phyloP scores from a whole-genome alignment of 306 rosid species.

The Crataegus laevigata region DNA sequence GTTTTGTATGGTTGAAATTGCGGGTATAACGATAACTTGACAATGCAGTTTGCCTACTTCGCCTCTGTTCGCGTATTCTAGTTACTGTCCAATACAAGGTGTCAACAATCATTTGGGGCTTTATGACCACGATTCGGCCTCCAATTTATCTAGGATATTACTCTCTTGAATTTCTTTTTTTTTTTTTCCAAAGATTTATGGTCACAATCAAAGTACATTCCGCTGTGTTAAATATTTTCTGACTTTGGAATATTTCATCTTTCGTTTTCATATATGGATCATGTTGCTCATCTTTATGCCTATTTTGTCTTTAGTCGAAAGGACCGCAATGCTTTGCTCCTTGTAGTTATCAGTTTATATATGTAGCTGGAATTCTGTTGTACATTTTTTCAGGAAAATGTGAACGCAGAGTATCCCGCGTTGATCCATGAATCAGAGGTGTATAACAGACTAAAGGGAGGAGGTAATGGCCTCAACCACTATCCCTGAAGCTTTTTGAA shows the following conservation, averaged over 20 bases:
- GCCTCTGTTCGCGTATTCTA: too few relatives aligned
- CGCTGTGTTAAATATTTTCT: too few relatives aligned
- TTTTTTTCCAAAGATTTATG: too few relatives aligned
- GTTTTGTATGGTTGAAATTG: background rate
- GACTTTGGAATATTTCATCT: too few relatives aligned
- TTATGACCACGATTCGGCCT: background rate
- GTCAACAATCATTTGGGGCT: too few relatives aligned
- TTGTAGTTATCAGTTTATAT: background rate
- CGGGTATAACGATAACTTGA: too few relatives aligned
- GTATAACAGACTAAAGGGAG: slow-evolving; percentile 90
- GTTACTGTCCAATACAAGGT: too few relatives aligned
- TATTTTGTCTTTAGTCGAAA: background rate
- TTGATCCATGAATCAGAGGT: slow-evolving; percentile 81
- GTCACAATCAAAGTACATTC: too few relatives aligned
- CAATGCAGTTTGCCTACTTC: too few relatives aligned
- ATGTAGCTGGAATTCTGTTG: too few relatives aligned
- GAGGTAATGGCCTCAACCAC: slow-evolving; percentile 54
- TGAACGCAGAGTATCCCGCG: slow-evolving; percentile 92
- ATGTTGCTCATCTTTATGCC: background rate
- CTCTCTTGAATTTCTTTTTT: too few relatives aligned
- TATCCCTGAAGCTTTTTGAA: slow-evolving; percentile 15
- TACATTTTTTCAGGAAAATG: slow-evolving; percentile 50
- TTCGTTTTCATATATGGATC: background rate
- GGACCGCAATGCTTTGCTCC: background rate
- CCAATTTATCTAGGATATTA: background rate